A percentile compares a stretch with the other conserved stretches of the same genome.
Evolutionary conservation across 345 rosid species (phyloP).

Genomic region (Isatis tinctoria): DNA sequence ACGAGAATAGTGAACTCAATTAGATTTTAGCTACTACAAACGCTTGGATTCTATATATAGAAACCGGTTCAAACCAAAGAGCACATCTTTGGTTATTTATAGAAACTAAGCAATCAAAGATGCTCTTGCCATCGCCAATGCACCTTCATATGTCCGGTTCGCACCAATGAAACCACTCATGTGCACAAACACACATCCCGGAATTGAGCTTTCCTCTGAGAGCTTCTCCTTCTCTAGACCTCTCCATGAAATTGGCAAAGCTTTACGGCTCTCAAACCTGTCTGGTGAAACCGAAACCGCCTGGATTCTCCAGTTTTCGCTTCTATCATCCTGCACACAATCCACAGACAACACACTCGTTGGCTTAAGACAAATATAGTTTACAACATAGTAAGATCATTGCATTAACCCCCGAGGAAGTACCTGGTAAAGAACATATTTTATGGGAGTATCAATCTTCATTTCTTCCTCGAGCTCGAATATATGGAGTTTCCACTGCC

Average conservation of each 20-base stretch:
- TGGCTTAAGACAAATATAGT: background rate
- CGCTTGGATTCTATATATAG: background rate
- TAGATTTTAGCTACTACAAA: too few relatives aligned
- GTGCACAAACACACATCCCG: constrained; percentile 71
- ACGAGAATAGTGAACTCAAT: too few relatives aligned
- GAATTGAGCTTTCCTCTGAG: constrained; percentile 53
- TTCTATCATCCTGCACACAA: constrained; percentile 69
- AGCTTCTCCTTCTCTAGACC: constrained; percentile 72
- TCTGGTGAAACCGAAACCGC: constrained; percentile 74
- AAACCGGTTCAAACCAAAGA: background rate
- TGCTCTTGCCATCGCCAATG: constrained; percentile 64
- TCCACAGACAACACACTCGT: background rate
- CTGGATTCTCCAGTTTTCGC: constrained; percentile 74
- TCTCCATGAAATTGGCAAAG: constrained; percentile 75
- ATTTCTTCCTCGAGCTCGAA: constrained; percentile 80
- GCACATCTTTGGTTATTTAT: background rate
- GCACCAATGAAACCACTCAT: constrained; percentile 88
- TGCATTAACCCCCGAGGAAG: background rate
- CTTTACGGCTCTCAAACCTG: constrained; percentile 73
- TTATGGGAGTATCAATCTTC: constrained; percentile 61
- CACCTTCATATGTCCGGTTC: constrained; percentile 64
- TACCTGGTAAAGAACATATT: constrained; percentile 81
- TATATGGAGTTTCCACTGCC: constrained; percentile 84
- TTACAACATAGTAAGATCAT: background rate
- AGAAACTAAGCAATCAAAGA: constrained; percentile 22